Evolutionary conservation across 176 grass and related monocot species (phyloP).

Genomic region (Musa troglodytarum): DNA sequence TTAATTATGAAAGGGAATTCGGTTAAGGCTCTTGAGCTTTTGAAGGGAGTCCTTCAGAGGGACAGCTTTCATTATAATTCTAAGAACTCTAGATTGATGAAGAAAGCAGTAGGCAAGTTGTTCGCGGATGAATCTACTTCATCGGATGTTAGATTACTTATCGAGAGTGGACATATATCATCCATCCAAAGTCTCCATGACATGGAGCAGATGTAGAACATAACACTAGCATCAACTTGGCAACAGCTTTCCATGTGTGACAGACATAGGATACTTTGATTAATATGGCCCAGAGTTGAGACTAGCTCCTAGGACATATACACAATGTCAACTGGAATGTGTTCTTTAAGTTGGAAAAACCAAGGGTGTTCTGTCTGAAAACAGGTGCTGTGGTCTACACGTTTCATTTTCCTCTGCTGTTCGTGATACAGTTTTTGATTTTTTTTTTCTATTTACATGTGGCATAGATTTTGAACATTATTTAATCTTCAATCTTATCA

Average conservation of each 20-base stretch:
- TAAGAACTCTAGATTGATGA: constrained; percentile 45
- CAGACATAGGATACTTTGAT: not conserved
- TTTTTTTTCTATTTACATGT: too few species aligned
- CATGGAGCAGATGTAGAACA: constrained; percentile 23
- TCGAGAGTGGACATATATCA: constrained; percentile 46
- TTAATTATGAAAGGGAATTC: constrained; percentile 55
- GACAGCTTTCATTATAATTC: constrained; percentile 26
- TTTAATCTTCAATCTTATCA: too few species aligned
- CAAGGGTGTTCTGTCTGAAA: too few species aligned
- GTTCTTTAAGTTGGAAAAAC: too few species aligned
- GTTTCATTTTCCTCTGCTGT: too few species aligned
- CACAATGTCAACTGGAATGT: too few species aligned
- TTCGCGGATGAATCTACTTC: constrained; percentile 46
- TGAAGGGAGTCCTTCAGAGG: constrained; percentile 50
- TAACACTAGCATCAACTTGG: not conserved
- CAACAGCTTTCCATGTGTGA: not conserved
- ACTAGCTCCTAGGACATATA: not conserved
- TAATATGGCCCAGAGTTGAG: not conserved
- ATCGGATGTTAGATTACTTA: constrained; percentile 43
- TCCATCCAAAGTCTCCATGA: constrained; percentile 11
- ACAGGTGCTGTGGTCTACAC: too few species aligned
- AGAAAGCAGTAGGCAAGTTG: constrained; percentile 47
- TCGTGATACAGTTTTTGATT: too few species aligned
- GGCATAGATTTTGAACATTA: too few species aligned
- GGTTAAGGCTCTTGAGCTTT: constrained; percentile 55